Base-by-base conservation (phyloP, 768 basidiomycete genomes). In the Kondoa malvinella region DNA sequence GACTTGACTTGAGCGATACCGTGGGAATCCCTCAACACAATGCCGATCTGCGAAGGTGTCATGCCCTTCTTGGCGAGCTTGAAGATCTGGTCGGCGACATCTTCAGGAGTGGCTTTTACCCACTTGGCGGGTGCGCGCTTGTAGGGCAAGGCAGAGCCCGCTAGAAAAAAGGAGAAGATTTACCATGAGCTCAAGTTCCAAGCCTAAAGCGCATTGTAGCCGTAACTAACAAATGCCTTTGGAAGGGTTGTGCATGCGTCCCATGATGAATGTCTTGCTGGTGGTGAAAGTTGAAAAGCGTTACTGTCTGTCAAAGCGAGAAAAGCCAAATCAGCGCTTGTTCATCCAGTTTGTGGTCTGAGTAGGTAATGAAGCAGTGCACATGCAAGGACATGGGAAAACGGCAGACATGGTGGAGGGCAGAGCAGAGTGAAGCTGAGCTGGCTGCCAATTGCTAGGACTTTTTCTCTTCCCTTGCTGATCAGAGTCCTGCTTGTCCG, bases 201-300 rank as follows among this genome's bases (percentile, higher is more conserved):
- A 4, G 58, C n/a, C 2, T 8, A 15, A 61, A 25, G 17, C 16
- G 27, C 29, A 8, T 26, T 8, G 29, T 63, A 31, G 3, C 62
- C 25, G 0, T 56, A 68, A 85, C 87, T 75, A 80, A 90, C 88
- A 89, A 83, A 97, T 95, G 84, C 92, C 94, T 90, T 97, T 97
- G 81, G 91, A 91, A 80, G 92, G 91, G 85, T 92, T 92, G 85
- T 97, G 94, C 90, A 95, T 92, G 78, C 92, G 90, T 88, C 87
- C 66, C 66, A 40, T 34, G n/a, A n/a, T n/a, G n/a, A n/a, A n/a
- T n/a, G n/a, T n/a, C n/a, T n/a, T n/a, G n/a, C n/a, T n/a, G n/a
- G n/a, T n/a, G n/a, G n/a, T n/a, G n/a, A n/a, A n/a, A n/a, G n/a
- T n/a, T n/a, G n/a, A n/a, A n/a, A n/a, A n/a, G n/a, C n/a, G n/a